Conservation (phyloP, 495 filamentous ascomycete genomes). For the Xylaria palmicola region DNA sequence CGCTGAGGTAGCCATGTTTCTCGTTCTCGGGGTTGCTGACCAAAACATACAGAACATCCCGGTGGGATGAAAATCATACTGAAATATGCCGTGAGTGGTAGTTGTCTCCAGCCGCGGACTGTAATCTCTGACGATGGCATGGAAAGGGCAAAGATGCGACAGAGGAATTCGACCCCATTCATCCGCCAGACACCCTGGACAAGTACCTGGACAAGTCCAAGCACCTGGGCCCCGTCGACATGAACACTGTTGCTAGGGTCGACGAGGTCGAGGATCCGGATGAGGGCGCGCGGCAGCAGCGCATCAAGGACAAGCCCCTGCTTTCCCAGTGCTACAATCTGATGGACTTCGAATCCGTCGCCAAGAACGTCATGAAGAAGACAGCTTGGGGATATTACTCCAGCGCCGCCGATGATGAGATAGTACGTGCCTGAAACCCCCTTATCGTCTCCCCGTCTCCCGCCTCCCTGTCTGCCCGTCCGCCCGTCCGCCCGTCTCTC, state of each 20-base stretch:
- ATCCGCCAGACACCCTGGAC: conserved; percentile 74
- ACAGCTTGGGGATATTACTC: conserved; percentile 97
- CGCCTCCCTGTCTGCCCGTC: too few species aligned
- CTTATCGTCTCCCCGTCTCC: not conserved
- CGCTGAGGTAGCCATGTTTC: not conserved
- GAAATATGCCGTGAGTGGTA: conserved; percentile 60
- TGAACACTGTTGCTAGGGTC: conserved; percentile 76
- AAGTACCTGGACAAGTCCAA: conserved; percentile 82
- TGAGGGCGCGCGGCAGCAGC: conserved; percentile 71
- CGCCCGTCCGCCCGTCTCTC: not conserved
- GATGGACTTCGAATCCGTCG: conserved; percentile 92
- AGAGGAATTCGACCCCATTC: conserved; percentile 77
- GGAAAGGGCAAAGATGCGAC: conserved; percentile 74
- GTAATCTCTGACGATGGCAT: not conserved
- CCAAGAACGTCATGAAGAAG: conserved; percentile 85
- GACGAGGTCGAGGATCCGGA: conserved; percentile 70
- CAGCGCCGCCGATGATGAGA: conserved; percentile 94
- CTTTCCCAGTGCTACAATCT: conserved; percentile 92
- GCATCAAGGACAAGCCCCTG: conserved; percentile 74
- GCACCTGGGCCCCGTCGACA: conserved; percentile 89
- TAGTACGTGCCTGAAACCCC: conserved; percentile 61
- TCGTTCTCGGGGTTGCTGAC: conserved; percentile 16
- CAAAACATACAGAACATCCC: conserved; percentile 60
- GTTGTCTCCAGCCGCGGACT: not conserved
- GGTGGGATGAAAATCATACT: conserved; percentile 78